Evolutionary conservation across 1,139 yeast species (phyloP).

Genomic region (Suhomyces yuchorum): DNA sequence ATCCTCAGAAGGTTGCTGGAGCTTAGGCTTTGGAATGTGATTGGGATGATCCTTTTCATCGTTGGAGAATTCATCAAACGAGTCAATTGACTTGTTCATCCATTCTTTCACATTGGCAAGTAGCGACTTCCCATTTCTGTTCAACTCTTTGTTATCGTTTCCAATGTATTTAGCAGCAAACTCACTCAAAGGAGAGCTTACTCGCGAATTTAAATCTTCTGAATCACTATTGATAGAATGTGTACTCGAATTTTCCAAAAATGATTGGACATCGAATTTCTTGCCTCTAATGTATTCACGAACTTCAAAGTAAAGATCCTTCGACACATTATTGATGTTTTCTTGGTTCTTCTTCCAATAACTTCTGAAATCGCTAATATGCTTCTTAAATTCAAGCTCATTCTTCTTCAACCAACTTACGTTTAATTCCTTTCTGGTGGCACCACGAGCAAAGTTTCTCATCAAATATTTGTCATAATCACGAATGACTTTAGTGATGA

Average conservation of each 20-base stretch:
- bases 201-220: slow-evolving; percentile 32
- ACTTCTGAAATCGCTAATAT: slow-evolving; percentile 80
- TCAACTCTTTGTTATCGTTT: slow-evolving; percentile 51
- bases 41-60: slow-evolving; percentile 18
- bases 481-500: slow-evolving; percentile 88
- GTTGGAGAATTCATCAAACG: slow-evolving; percentile 17
- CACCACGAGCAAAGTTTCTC: slow-evolving; percentile 97
- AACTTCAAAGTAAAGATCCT: slow-evolving; percentile 81
- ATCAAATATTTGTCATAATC: slow-evolving; percentile 95
- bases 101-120: slow-evolving; percentile 69
- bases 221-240: slow-evolving; percentile 28
- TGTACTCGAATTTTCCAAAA: slow-evolving; percentile 28
- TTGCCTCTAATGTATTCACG: slow-evolving; percentile 67
- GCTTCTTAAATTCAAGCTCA: slow-evolving; percentile 90
- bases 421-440: slow-evolving; percentile 91
- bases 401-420: slow-evolving; percentile 97
- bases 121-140: slow-evolving; percentile 40
- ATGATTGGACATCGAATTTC: slow-evolving; percentile 43
- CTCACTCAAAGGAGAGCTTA: slow-evolving; percentile 56
- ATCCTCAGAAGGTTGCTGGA: slow-evolving; percentile 8
- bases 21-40: slow-evolving; percentile 8
- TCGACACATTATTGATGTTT: slow-evolving; percentile 71
- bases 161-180: slow-evolving; percentile 65
- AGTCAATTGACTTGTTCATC: slow-evolving; percentile 47
- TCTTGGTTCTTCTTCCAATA: slow-evolving; percentile 77